Base-by-base conservation (phyloP, 768 basidiomycete genomes). In the Hygrophorus russula region DNA sequence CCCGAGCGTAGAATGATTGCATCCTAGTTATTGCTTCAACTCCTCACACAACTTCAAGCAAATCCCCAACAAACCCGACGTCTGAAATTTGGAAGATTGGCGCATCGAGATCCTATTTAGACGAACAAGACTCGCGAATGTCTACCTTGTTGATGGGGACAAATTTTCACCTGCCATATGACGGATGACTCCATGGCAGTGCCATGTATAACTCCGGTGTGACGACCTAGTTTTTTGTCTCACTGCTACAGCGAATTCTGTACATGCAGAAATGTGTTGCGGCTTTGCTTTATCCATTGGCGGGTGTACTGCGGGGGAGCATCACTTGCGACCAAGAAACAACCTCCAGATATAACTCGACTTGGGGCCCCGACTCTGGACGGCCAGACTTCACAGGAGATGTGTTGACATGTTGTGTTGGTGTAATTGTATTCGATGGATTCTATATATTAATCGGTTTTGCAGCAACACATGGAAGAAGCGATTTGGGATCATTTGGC, bases 151-250 rank as follows among this genome's bases (percentile, higher is more conserved):
- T 99, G 49, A 99, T 74, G 3, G 96, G 94, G 24, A 96, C 94
- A 48, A 99, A 98, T 99, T 99, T 96, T 98, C 98, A 7, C 96
- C 96, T 15, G 96, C 96, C 42, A 98, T 69, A 67, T 99, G 96
- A 64, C 98, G 96, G 54, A 98, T 99, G 12, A 96, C 96, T n/a
- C 96, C 96, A 6, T 41, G 96, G 96, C 39, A 97, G 63, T 3
- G 96, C 96, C 63, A 98, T 76, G 64, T 99, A 99, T 42, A 99
- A 66, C 58, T 94, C 88, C 0, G 96, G 94, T 2, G 96, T 94
- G 34, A 98, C 93, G 29, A 99, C 86, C 64, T 98, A 97, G 44
- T 96, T 96, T 0, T 99, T 68, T 99, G 96, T 17, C 96, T 94
- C n/a, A 99, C 96, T 63, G 98, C 96, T 39, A 97, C 58, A 3